phyloP scores from a whole-genome alignment of 495 filamentous ascomycete species.

The Neurospora pannonica region DNA sequence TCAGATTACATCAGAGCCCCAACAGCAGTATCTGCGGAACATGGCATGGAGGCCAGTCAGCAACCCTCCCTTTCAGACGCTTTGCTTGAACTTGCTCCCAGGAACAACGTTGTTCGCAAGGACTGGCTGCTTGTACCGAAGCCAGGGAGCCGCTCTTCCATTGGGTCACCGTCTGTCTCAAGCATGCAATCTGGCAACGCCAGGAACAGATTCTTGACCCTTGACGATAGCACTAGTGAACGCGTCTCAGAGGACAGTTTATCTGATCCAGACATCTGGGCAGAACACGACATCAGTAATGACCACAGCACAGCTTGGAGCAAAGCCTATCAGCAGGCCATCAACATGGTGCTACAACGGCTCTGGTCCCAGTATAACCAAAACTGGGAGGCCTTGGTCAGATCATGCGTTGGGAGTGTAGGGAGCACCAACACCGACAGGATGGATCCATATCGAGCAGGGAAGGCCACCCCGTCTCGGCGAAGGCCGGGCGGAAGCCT shows the following conservation, averaged over 20 bases:
- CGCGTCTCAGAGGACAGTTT: constrained; percentile 14
- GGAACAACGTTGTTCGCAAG: not conserved
- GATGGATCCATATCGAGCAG: constrained; percentile 1
- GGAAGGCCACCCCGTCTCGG: constrained; percentile 4
- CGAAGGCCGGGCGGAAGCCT: constrained; percentile 1
- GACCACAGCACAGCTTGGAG: constrained; percentile 5
- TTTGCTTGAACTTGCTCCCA: not conserved
- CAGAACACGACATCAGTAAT: constrained; percentile 3
- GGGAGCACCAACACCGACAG: not conserved
- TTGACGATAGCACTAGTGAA: constrained; percentile 15
- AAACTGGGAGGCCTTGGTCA: constrained; percentile 16
- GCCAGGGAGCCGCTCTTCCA: not conserved
- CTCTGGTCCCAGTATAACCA: constrained; percentile 18
- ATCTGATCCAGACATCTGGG: constrained; percentile 17
- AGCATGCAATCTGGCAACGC: constrained; percentile 11
- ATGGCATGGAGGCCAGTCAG: not conserved
- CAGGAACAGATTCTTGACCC: not conserved
- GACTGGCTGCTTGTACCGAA: not conserved
- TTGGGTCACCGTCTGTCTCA: constrained; percentile 14
- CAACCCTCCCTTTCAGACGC: not conserved
- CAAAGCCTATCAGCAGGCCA: constrained; percentile 3
- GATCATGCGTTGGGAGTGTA: constrained; percentile 5
- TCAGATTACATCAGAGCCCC: not conserved
- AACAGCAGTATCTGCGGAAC: not conserved
- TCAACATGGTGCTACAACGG: constrained; percentile 8